Conservation (phyloP, 192 early-diverging fungal genomes). For the Umbelopsis vinacea region DNA sequence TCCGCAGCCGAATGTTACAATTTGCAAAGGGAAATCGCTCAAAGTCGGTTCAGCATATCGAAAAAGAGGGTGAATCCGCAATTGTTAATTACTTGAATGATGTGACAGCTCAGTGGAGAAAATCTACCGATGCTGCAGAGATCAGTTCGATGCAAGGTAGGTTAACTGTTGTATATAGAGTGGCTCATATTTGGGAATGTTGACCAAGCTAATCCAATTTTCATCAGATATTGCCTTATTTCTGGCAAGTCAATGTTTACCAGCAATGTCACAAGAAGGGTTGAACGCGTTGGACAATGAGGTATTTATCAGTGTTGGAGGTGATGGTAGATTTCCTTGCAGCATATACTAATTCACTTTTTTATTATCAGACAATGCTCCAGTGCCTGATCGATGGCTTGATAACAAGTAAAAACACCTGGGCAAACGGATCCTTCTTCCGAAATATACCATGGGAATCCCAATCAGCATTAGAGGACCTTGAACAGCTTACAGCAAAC, state of each 20-base stretch:
- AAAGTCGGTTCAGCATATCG: conserved; percentile 3
- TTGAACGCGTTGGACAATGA: conserved; percentile 3
- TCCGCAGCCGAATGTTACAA: conserved; percentile 33
- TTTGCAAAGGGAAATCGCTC: conserved; percentile 32
- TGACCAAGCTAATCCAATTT: not conserved
- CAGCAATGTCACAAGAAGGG: not conserved
- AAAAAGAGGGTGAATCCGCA: not conserved
- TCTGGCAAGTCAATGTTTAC: conserved; percentile 33
- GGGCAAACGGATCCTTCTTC: conserved; percentile 25
- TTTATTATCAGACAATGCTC: conserved; percentile 3
- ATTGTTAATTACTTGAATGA: conserved; percentile 24
- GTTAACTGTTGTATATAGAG: not conserved
- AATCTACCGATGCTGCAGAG: not conserved
- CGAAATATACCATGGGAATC: conserved; percentile 1
- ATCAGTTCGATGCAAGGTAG: conserved; percentile 24
- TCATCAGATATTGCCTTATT: conserved; percentile 19
- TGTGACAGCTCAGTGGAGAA: not conserved
- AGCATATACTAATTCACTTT: not conserved
- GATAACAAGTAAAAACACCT: conserved; percentile 29
- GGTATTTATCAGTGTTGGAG: not conserved
- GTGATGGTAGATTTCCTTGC: not conserved
- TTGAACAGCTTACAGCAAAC: conserved; percentile 6
- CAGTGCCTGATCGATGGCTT: conserved; percentile 8
- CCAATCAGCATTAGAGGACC: not conserved
- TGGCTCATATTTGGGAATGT: not conserved